Percentiles rank a stretch among this genome's conserved stretches.
Evolutionary conservation across 352 stramenopile genomes (phyloP).

Genomic region (Pythium pyrilobum): DNA sequence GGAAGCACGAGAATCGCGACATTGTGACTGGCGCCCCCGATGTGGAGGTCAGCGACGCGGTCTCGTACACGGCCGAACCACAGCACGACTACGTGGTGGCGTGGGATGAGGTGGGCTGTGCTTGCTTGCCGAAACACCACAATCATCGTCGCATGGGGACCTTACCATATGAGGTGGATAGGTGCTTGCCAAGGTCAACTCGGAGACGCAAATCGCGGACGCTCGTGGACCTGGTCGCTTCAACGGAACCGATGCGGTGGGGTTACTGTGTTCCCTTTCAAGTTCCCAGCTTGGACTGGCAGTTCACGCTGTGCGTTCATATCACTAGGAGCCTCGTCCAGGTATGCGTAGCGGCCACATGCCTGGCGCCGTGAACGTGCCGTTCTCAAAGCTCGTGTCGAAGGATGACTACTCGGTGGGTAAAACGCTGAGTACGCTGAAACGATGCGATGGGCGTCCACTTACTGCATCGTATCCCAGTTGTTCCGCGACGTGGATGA

Average conservation of each 20-base stretch:
- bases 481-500: conserved; percentile 70
- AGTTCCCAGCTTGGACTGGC: background rate
- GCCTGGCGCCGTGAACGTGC: conserved; percentile 87
- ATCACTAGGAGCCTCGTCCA: conserved; percentile 78
- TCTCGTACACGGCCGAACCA: conserved; percentile 41
- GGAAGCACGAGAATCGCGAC: conserved; percentile 55
- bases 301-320: background rate
- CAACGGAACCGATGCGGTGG: conserved; percentile 71
- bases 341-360: conserved; percentile 92
- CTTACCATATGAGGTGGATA: background rate
- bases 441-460: conserved; percentile 26
- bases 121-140: background rate
- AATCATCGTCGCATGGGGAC: background rate
- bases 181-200: conserved; percentile 52
- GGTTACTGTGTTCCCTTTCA: background rate
- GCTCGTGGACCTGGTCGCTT: conserved; percentile 87
- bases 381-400: conserved; percentile 84
- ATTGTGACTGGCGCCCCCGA: conserved; percentile 29
- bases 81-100: conserved; percentile 46
- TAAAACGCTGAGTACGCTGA: conserved; percentile 6
- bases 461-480: conserved; percentile 17
- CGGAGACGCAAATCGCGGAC: conserved; percentile 86
- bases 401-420: conserved; percentile 79
- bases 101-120: conserved; percentile 39
- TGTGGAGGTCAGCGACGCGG: conserved; percentile 16